Evolutionary conservation across 108 stramenopile genomes (phyloP).

Genomic region (Pseudonitzschia delicatissima): DNA sequence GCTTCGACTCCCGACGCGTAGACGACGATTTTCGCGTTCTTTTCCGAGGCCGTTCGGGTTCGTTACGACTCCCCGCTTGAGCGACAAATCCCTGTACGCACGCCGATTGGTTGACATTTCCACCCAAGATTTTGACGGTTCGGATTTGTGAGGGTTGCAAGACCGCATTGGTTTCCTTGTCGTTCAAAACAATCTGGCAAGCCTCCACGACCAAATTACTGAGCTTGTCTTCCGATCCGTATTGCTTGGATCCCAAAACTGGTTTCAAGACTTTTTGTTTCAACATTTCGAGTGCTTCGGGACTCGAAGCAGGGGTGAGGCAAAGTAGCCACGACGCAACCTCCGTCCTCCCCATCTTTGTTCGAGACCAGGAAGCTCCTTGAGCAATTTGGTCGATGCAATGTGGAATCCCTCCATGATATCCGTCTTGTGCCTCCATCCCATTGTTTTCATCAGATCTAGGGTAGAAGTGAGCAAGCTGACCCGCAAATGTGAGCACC

Average conservation of each 20-base stretch:
- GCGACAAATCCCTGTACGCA: slow-evolving; percentile 94
- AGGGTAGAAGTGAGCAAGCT: slow-evolving; percentile 84
- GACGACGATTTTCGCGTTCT: slow-evolving; percentile 90
- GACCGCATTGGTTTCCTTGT: slow-evolving; percentile 22
- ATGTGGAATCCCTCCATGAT: slow-evolving; percentile 87
- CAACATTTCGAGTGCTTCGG: slow-evolving; percentile 24
- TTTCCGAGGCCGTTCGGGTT: slow-evolving; percentile 52
- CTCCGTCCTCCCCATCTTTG: slow-evolving; percentile 25
- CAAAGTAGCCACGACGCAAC: slow-evolving; percentile 25
- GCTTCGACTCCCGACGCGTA: slow-evolving; percentile 98
- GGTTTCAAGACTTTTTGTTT: slow-evolving; percentile 58
- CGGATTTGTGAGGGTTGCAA: slow-evolving; percentile 91
- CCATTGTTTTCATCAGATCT: slow-evolving; percentile 88
- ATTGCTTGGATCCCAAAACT: slow-evolving; percentile 92
- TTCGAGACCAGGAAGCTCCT: slow-evolving; percentile 68
- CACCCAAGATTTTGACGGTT: slow-evolving; percentile 93
- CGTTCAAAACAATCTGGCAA: slow-evolving; percentile 77
- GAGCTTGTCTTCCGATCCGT: slow-evolving; percentile 76
- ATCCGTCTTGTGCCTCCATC: slow-evolving; percentile 81
- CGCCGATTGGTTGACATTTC: slow-evolving; percentile 72
- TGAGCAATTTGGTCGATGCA: slow-evolving; percentile 67
- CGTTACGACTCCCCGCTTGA: slow-evolving; percentile 81
- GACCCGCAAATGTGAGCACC: slow-evolving; percentile 91
- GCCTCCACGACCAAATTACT: slow-evolving; percentile 94
- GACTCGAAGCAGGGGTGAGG: slow-evolving; percentile 45